phyloP scores from a whole-genome alignment of 495 filamentous ascomycete genomes.

The Daldinia loculata region DNA sequence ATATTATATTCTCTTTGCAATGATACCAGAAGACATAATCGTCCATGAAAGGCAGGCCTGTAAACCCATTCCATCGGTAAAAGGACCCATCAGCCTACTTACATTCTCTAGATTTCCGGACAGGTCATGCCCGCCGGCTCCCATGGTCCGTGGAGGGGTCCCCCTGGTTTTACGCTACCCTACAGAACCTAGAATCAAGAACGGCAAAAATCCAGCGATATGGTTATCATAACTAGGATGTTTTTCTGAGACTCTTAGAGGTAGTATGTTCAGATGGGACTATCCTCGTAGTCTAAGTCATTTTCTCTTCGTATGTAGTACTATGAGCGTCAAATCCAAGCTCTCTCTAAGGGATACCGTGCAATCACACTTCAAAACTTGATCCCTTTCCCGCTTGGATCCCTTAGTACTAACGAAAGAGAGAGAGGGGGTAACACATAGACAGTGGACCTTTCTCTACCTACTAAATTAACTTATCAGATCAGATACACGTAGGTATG shows the following conservation, averaged over 20 bases:
- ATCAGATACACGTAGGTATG: slow-evolving; percentile 11
- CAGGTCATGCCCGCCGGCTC: slow-evolving; percentile 19
- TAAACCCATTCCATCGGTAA: slow-evolving; percentile 29
- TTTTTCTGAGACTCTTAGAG: neutral
- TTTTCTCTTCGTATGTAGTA: neutral
- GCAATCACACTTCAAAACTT: neutral
- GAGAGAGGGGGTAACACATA: neutral
- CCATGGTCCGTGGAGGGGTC: slow-evolving; percentile 25
- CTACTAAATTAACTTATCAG: neutral
- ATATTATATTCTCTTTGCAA: neutral
- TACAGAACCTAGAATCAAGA: slow-evolving; percentile 7
- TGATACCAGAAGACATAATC: neutral
- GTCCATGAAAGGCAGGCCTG: slow-evolving; percentile 6
- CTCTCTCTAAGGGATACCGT: neutral
- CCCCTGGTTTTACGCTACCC: slow-evolving; percentile 6
- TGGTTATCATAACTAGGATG: slow-evolving; percentile 6
- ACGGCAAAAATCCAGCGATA: slow-evolving; percentile 6
- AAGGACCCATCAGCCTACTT: neutral
- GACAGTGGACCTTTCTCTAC: neutral
- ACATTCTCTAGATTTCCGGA: slow-evolving; percentile 19
- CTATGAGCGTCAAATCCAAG: neutral
- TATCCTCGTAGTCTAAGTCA: neutral
- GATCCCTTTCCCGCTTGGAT: neutral
- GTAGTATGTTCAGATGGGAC: neutral
- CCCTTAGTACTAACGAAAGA: neutral